Conservation (phyloP, 345 rosid species). For the sweet orange (Citrus sinensis) region DNA sequence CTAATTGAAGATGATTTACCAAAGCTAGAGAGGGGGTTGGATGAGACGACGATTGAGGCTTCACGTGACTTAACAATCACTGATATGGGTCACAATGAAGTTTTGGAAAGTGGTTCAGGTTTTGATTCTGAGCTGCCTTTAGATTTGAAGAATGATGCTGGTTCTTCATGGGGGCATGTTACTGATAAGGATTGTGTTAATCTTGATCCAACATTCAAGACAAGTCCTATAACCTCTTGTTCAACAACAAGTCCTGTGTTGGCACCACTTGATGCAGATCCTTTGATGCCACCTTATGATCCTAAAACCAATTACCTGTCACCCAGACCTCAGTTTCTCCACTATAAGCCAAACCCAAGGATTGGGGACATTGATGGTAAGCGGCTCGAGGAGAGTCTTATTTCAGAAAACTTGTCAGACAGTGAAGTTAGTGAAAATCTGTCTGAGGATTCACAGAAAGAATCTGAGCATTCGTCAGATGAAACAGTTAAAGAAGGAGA, state of each 20-base stretch:
- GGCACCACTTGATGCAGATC: slow-evolving; percentile 61
- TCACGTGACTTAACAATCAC: slow-evolving; percentile 35
- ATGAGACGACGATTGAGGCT: slow-evolving; percentile 24
- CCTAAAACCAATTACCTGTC: slow-evolving; percentile 57
- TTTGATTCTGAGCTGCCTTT: slow-evolving; percentile 17
- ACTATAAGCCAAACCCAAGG: slow-evolving; percentile 59
- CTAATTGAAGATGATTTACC: slow-evolving; percentile 16
- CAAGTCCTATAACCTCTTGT: slow-evolving; percentile 34
- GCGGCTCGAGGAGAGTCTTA: slow-evolving; percentile 50
- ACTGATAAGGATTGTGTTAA: slow-evolving; percentile 35
- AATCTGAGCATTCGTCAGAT: slow-evolving; percentile 32
- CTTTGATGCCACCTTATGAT: slow-evolving; percentile 53
- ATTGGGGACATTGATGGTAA: slow-evolving; percentile 38
- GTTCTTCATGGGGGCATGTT: slow-evolving; percentile 1
- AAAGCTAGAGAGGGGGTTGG: slow-evolving; percentile 14
- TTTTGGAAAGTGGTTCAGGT: slow-evolving; percentile 21
- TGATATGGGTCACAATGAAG: slow-evolving; percentile 24
- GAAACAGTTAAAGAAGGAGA: slow-evolving; percentile 19
- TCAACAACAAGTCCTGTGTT: slow-evolving; percentile 33
- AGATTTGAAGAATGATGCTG: slow-evolving; percentile 1
- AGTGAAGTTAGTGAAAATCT: slow-evolving; percentile 44
- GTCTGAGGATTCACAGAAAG: slow-evolving; percentile 41
- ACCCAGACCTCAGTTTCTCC: slow-evolving; percentile 64
- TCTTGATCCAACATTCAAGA: slow-evolving; percentile 43
- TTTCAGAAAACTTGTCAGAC: slow-evolving; percentile 45